Percentiles rank a stretch among this genome's conserved stretches.
Evolutionary conservation across 2,329 filamentous ascomycete species (phyloP).

Genomic region (Ascocoryne sarcoides): DNA sequence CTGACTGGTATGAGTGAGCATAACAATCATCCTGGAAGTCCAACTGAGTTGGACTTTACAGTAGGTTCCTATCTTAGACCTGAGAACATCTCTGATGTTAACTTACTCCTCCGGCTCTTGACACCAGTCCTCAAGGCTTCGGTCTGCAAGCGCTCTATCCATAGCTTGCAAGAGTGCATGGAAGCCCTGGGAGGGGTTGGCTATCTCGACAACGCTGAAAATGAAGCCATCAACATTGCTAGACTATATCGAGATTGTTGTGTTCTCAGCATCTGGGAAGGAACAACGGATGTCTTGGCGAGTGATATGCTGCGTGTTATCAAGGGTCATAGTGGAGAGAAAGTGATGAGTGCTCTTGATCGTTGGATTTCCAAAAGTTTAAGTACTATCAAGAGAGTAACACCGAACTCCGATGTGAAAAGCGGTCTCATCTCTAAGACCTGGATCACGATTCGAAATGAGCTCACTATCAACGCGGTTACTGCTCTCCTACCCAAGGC

Average conservation of each 20-base stretch:
- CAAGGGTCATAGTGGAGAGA: slow-evolving; percentile 29
- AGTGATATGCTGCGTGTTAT: slow-evolving; percentile 42
- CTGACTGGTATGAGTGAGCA: slow-evolving; percentile 33
- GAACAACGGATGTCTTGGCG: slow-evolving; percentile 63
- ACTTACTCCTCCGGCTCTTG: slow-evolving; percentile 45
- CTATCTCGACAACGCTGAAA: slow-evolving; percentile 53
- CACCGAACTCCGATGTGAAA: neutral
- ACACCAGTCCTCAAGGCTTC: slow-evolving; percentile 54
- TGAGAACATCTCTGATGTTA: slow-evolving; percentile 7
- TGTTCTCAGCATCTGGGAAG: slow-evolving; percentile 62
- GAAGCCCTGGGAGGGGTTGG: slow-evolving; percentile 58
- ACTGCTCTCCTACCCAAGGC: slow-evolving; percentile 4
- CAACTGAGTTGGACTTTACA: neutral
- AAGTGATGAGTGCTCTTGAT: slow-evolving; percentile 35
- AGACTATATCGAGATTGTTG: slow-evolving; percentile 55
- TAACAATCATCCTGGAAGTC: slow-evolving; percentile 8
- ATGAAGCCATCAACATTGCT: slow-evolving; percentile 57
- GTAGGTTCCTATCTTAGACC: neutral
- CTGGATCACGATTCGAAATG: slow-evolving; percentile 1
- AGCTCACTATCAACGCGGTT: neutral
- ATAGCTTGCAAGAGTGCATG: slow-evolving; percentile 48
- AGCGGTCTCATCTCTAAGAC: neutral
- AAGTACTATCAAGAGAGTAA: neutral
- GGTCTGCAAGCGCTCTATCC: slow-evolving; percentile 41
- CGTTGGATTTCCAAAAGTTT: slow-evolving; percentile 23